Conservation (phyloP, 495 filamentous ascomycete genomes). For the Opeltia flavorubescens region DNA sequence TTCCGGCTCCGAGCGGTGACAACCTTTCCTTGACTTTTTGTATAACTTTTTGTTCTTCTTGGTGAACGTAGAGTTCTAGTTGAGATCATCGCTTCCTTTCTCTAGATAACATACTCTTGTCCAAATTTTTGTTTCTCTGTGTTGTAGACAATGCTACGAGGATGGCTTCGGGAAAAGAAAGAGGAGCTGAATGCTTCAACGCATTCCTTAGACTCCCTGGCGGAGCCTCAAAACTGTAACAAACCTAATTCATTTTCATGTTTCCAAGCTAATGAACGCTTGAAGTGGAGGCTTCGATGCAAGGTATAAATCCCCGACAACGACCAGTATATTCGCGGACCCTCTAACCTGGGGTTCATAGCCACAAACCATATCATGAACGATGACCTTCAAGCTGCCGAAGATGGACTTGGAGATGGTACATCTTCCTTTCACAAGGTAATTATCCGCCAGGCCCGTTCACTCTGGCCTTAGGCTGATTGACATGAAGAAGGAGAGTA, state of each 20-base stretch:
- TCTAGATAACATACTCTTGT: too few species aligned
- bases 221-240: slow-evolving; percentile 47
- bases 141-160: slow-evolving; percentile 30
- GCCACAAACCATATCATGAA: slow-evolving; percentile 64
- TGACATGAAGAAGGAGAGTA: not conserved
- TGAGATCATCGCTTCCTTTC: too few species aligned
- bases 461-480: slow-evolving; percentile 10
- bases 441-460: slow-evolving; percentile 9
- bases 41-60: too few species aligned
- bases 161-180: slow-evolving; percentile 44
- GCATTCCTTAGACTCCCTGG: slow-evolving; percentile 42
- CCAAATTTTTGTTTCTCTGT: too few species aligned
- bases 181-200: slow-evolving; percentile 32
- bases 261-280: slow-evolving; percentile 5
- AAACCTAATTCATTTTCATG: slow-evolving; percentile 1
- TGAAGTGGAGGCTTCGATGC: slow-evolving; percentile 50
- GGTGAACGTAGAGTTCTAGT: too few species aligned
- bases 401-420: slow-evolving; percentile 53
- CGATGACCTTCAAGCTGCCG: slow-evolving; percentile 83
- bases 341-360: slow-evolving; percentile 14
- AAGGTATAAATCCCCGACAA: slow-evolving; percentile 28
- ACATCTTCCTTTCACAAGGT: slow-evolving; percentile 84
- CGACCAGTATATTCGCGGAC: not conserved
- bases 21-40: too few species aligned
- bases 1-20: too few species aligned